These are phyloP conservation scores for Claviceps sp. DNA, from an alignment of 2,329 filamentous ascomycete species.

Conservation along the genomic window DNA sequence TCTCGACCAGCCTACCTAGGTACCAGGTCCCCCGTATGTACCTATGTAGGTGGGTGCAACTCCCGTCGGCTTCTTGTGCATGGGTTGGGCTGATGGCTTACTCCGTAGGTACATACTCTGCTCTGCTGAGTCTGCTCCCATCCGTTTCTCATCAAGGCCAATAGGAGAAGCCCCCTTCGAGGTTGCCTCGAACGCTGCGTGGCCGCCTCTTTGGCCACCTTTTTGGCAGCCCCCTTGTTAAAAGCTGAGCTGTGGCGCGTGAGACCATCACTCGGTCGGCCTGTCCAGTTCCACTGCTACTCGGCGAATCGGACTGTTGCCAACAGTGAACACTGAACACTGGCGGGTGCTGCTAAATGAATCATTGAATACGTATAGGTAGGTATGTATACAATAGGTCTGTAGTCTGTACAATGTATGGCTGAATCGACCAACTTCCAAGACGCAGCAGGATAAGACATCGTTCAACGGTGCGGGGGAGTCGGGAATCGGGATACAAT, in stretches of 20 bases:
- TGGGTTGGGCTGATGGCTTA: slow-evolving; percentile 2
- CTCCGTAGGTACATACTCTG: neutral
- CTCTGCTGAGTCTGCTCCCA: neutral
- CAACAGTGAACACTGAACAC: no score
- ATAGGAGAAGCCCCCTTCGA: slow-evolving; percentile 4
- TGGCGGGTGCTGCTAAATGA: neutral
- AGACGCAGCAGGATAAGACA: neutral
- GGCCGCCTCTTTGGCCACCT: neutral
- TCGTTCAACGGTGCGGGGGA: slow-evolving; percentile 2
- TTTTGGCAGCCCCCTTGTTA: neutral
- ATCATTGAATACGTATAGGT: no score
- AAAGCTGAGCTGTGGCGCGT: neutral
- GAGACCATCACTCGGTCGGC: slow-evolving; percentile 1
- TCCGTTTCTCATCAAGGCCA: slow-evolving; percentile 3
- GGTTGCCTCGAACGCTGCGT: neutral
- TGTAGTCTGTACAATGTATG: neutral
- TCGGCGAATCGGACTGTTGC: neutral
- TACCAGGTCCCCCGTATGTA: neutral
- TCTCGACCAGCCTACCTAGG: no score
- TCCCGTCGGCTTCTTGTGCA: slow-evolving; percentile 4
- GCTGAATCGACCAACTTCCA: neutral
- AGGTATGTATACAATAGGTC: no score
- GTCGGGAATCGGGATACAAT: no score
- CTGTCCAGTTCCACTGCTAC: neutral
- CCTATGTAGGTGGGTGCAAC: neutral